These are phyloP conservation scores for Exophiala sp. DNA, from an alignment of 2,329 filamentous ascomycete species.

Conservation along the genomic window DNA sequence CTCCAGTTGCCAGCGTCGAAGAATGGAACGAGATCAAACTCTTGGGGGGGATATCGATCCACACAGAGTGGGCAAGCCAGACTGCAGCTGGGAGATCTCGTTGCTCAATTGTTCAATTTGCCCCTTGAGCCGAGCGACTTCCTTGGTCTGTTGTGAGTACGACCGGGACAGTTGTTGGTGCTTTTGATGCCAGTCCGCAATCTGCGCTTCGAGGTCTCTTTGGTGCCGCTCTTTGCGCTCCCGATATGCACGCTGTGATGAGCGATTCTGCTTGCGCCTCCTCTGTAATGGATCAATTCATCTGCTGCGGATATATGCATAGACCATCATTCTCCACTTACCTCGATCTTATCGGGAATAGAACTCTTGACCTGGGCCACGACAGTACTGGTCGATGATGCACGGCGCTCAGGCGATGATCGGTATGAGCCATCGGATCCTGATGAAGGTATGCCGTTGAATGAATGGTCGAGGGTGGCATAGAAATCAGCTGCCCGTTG, in stretches of 20 bases:
- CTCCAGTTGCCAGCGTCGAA: slow-evolving; percentile 14
- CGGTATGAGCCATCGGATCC: slow-evolving; percentile 17
- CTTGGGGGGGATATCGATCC: slow-evolving; percentile 20
- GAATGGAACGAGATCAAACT: slow-evolving; percentile 26
- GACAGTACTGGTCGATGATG: slow-evolving; percentile 10
- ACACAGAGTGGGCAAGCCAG: slow-evolving; percentile 17
- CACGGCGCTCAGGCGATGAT: slow-evolving; percentile 15
- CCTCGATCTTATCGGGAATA: slow-evolving; percentile 28
- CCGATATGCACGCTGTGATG: slow-evolving; percentile 79
- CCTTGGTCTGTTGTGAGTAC: slow-evolving; percentile 23
- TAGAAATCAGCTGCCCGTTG: slow-evolving; percentile 24
- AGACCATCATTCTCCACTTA: slow-evolving; percentile 3
- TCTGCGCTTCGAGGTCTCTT: slow-evolving; percentile 70
- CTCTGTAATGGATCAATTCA: slow-evolving; percentile 15
- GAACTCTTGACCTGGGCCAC: slow-evolving; percentile 20
- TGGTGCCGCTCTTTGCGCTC: slow-evolving; percentile 94
- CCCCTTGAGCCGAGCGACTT: slow-evolving; percentile 22
- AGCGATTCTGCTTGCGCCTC: slow-evolving; percentile 26
- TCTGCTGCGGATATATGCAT: background rate
- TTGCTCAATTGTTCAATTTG: slow-evolving; percentile 24
- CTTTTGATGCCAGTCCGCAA: slow-evolving; percentile 25
- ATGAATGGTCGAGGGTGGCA: slow-evolving; percentile 22
- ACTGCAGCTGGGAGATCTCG: slow-evolving; percentile 23
- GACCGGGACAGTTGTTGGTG: slow-evolving; percentile 22
- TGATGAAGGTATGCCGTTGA: slow-evolving; percentile 21